phyloP scores from a whole-genome alignment of 2,329 filamentous ascomycete species.

The Penicillium fuscoglaucum region DNA sequence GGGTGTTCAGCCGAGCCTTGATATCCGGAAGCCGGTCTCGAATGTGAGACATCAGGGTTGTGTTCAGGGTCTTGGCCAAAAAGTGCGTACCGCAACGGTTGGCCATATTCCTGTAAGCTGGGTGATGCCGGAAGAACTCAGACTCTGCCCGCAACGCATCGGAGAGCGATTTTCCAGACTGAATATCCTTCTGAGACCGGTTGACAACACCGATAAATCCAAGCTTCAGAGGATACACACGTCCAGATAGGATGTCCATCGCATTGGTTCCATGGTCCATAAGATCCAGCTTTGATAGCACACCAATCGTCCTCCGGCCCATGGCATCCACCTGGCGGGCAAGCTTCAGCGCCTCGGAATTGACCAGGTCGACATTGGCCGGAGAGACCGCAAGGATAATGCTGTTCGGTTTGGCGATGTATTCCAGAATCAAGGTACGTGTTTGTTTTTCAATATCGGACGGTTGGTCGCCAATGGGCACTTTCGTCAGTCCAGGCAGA shows the following conservation, averaged over 20 bases:
- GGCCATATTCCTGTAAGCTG: conserved; percentile 95
- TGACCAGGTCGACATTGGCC: conserved; percentile 96
- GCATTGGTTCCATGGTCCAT: conserved; percentile 99
- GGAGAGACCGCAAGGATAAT: conserved; percentile 96
- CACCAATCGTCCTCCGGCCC: conserved; percentile 91
- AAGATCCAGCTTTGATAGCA: conserved; percentile 92
- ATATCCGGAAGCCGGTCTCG: conserved; percentile 94
- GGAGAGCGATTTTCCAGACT: conserved; percentile 89
- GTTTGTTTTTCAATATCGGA: conserved; percentile 99
- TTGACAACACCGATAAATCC: conserved; percentile 99
- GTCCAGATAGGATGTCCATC: conserved; percentile 92
- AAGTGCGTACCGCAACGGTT: conserved; percentile 90
- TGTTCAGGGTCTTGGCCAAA: conserved; percentile 90
- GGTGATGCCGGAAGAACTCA: conserved; percentile 96
- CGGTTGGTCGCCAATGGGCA: conserved; percentile 96
- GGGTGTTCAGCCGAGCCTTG: conserved; percentile 92
- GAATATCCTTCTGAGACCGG: conserved; percentile 96
- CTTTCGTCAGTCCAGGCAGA: conserved; percentile 93
- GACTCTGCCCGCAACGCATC: conserved; percentile 86
- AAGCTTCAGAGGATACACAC: conserved; percentile 93
- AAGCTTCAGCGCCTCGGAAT: conserved; percentile 95
- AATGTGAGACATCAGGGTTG: conserved; percentile 93
- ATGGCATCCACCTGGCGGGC: conserved; percentile 95
- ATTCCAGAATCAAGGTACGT: conserved; percentile 91
- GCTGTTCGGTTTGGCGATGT: conserved; percentile 98